These are phyloP conservation scores for Xenoacremonium recifei DNA, from an alignment of 2,329 filamentous ascomycete genomes.

Conservation along the genomic window DNA sequence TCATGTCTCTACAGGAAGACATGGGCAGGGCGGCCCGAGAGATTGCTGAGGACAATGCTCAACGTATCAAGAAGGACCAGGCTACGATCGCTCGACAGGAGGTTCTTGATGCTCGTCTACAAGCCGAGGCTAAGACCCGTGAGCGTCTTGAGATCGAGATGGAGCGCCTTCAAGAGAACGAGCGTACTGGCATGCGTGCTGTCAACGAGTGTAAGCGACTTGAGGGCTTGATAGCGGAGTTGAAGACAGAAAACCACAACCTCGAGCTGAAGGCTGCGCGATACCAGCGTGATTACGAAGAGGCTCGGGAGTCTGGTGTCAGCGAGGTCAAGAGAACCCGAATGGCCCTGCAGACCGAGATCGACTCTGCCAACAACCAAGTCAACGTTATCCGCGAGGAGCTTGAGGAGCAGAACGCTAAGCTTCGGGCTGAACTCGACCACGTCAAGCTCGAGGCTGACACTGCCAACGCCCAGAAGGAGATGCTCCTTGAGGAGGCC, in stretches of 20 bases:
- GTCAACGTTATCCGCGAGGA: slow-evolving; percentile 80
- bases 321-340: slow-evolving; percentile 80
- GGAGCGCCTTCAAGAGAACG: slow-evolving; percentile 62
- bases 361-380: slow-evolving; percentile 81
- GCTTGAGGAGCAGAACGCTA: slow-evolving; percentile 74
- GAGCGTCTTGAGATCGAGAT: slow-evolving; percentile 67
- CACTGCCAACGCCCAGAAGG: slow-evolving; percentile 74
- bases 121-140: slow-evolving; percentile 69
- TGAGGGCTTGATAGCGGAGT: slow-evolving; percentile 52
- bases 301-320: slow-evolving; percentile 76
- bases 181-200: slow-evolving; percentile 64
- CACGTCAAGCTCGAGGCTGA: slow-evolving; percentile 76
- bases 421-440: slow-evolving; percentile 73
- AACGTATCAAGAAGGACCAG: slow-evolving; percentile 75
- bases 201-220: slow-evolving; percentile 61
- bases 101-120: slow-evolving; percentile 73
- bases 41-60: slow-evolving; percentile 78
- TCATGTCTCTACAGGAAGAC: slow-evolving; percentile 82
- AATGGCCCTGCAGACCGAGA: slow-evolving; percentile 73
- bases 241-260: slow-evolving; percentile 67
- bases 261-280: slow-evolving; percentile 67
- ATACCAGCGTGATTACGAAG: slow-evolving; percentile 79
- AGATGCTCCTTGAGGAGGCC: slow-evolving; percentile 81
- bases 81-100: slow-evolving; percentile 77
- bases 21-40: slow-evolving; percentile 78